Conservation (phyloP, 805 yeast species). For the Yarrowia deformans region DNA sequence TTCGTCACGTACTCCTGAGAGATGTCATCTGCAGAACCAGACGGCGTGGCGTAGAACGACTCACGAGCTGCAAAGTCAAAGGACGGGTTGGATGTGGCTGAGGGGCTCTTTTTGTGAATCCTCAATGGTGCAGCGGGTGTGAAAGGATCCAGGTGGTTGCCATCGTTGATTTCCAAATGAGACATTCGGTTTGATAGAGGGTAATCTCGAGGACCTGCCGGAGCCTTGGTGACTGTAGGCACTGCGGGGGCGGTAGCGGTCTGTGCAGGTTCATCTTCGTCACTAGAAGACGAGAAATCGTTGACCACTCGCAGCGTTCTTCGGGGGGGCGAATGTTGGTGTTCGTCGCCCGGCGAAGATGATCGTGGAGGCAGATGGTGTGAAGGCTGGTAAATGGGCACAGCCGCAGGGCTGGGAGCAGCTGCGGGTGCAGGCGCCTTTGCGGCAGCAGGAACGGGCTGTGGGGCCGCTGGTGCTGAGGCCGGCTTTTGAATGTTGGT, state of each 20-base stretch:
- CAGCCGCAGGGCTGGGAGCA: not conserved
- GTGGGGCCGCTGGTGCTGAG: not conserved
- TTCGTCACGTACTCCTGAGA: constrained; percentile 28
- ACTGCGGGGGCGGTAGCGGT: not conserved
- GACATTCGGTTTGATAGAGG: constrained; percentile 31
- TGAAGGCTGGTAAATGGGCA: constrained; percentile 26
- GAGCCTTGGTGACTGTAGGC: constrained; percentile 22
- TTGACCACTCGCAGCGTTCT: constrained; percentile 34
- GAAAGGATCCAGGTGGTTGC: constrained; percentile 27
- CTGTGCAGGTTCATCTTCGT: constrained; percentile 22
- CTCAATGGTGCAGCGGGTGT: constrained; percentile 24
- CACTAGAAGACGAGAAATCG: constrained; percentile 29
- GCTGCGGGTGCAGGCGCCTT: not conserved
- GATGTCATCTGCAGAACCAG: constrained; percentile 26
- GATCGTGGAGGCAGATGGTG: constrained; percentile 23
- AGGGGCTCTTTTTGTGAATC: constrained; percentile 24
- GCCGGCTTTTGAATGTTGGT: constrained; percentile 17
- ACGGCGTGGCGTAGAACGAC: constrained; percentile 29
- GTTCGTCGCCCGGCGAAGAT: constrained; percentile 4
- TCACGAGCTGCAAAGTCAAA: constrained; percentile 23
- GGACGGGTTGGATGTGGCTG: constrained; percentile 17
- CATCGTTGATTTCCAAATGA: constrained; percentile 14
- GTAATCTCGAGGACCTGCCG: constrained; percentile 27
- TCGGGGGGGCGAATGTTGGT: constrained; percentile 24
- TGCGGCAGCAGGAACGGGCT: not conserved